A percentile compares a stretch with the other conserved stretches of the same genome.
Conservation (phyloP, 2,329 filamentous ascomycete species). For the Paecilomyces niveus region DNA sequence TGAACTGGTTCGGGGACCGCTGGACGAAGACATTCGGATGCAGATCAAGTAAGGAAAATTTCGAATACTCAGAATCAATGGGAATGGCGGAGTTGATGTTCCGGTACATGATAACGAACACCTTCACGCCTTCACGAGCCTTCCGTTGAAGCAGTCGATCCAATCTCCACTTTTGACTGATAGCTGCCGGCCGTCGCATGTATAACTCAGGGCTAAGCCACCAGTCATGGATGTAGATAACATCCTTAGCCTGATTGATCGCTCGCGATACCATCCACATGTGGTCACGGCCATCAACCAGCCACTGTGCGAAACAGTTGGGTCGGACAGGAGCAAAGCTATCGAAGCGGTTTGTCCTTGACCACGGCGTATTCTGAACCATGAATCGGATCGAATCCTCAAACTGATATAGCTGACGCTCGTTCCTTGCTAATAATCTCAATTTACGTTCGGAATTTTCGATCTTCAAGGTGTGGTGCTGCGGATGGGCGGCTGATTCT, state of each 20-base stretch:
- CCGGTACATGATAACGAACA: constrained; percentile 95
- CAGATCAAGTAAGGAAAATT: constrained; percentile 88
- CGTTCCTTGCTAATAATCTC: constrained; percentile 83
- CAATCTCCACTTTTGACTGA: constrained; percentile 96
- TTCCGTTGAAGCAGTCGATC: constrained; percentile 91
- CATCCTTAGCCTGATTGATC: constrained; percentile 93
- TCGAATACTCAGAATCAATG: constrained; percentile 97
- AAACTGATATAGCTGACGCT: constrained; percentile 83
- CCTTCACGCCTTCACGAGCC: constrained; percentile 89
- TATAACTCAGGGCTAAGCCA: constrained; percentile 97
- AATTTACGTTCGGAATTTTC: constrained; percentile 87
- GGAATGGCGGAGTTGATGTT: constrained; percentile 96
- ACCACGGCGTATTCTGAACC: constrained; percentile 76
- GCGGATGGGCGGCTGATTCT: constrained; percentile 51
- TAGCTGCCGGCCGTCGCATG: constrained; percentile 84
- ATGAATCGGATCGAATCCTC: constrained; percentile 88
- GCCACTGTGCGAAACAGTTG: constrained; percentile 87
- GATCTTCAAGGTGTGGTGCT: constrained; percentile 83
- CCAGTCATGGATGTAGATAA: constrained; percentile 99
- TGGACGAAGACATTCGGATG: constrained; percentile 96
- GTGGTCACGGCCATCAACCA: constrained; percentile 93
- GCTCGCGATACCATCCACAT: constrained; percentile 99
- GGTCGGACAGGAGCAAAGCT: constrained; percentile 88
- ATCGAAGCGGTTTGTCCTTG: constrained; percentile 74
- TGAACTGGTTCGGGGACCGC: constrained; percentile 92